Evolutionary conservation across 495 filamentous ascomycete species (phyloP), one percentile per base, ranked within the genome.

Genomic region (Pseudoneurospora amorphoporcata): DNA sequence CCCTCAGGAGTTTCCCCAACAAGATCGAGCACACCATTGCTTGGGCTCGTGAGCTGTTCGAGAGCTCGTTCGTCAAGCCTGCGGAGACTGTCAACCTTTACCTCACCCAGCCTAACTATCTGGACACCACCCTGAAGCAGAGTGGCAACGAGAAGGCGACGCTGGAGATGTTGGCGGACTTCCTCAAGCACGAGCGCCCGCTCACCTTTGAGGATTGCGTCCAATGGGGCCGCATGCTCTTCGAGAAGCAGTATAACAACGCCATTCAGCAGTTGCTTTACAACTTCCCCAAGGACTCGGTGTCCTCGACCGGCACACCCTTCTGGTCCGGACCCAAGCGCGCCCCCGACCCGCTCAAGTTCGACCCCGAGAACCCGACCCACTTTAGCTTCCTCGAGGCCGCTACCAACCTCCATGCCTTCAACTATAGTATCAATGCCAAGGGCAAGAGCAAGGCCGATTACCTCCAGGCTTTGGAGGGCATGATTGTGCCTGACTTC

Each of bases 291-390:
- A 95, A 94, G 79, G 95, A 98, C 80, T 92, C 94, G 0, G 87
- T 85, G 42, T 97, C 95, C 3, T 94, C 93, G 40, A 91, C 88
- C 29, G 95, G 96, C 45, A 91, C 94, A 71, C 92, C 88, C 1
- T 99, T 99, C 86, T 99, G 96, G 96, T 98, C 95, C 71, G 96
- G 96, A 53, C 96, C 96, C 23, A 99, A 99, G 88, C 93, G 96
- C 77, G 96, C 96, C 8, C 96, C 96, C 10, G 92, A 95, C 72
- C 90, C 95, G 75, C 82, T 98, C 75, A 93, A 91, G 77, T 99
- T 99, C 74, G 92, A 96, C 77, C 84, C 89, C 71, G 83, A 88
- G 19, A 97, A 97, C 77, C 85, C 90, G 17, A 94, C 93, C 23
- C 95, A 99, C 80, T 87, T 94, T 73, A 87, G 86, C 37, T 99